Conservation (phyloP, 2,329 filamentous ascomycete genomes). For the Sporothrix protearum region DNA sequence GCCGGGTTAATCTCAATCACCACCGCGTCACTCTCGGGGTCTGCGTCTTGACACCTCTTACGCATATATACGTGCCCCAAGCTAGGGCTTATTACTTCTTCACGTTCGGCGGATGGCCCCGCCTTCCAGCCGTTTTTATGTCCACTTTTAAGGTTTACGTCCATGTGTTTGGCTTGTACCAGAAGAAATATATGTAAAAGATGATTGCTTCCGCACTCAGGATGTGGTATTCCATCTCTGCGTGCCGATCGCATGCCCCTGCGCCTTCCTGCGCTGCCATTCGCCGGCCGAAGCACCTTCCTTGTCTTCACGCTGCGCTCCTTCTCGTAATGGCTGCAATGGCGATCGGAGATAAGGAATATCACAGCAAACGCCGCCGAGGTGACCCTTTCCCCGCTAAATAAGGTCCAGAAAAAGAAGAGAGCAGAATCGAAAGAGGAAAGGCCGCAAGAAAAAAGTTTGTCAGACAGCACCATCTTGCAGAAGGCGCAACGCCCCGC, state of each 20-base stretch:
- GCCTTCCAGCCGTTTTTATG: neutral
- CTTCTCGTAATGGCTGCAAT: neutral
- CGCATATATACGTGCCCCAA: neutral
- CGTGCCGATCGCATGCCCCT: neutral
- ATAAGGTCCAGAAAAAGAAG: neutral
- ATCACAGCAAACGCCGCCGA: neutral
- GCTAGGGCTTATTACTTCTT: neutral
- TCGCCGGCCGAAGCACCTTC: neutral
- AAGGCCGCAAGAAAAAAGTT: neutral
- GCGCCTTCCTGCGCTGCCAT: neutral
- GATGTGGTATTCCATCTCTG: neutral
- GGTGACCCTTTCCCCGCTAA: slow-evolving; percentile 2
- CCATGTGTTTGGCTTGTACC: neutral
- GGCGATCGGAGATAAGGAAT: slow-evolving; percentile 13
- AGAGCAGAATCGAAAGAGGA: neutral
- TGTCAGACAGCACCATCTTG: slow-evolving; percentile 3
- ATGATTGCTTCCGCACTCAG: neutral
- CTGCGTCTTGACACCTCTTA: neutral
- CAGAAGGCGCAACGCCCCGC: neutral
- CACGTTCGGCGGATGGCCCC: neutral
- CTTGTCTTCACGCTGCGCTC: neutral
- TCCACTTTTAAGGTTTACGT: neutral
- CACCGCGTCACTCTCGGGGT: neutral
- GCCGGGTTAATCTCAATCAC: neutral
- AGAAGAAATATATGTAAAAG: neutral